Evolutionary conservation across 108 stramenopile genomes (phyloP).

Genomic region (Nitzschia palea): DNA sequence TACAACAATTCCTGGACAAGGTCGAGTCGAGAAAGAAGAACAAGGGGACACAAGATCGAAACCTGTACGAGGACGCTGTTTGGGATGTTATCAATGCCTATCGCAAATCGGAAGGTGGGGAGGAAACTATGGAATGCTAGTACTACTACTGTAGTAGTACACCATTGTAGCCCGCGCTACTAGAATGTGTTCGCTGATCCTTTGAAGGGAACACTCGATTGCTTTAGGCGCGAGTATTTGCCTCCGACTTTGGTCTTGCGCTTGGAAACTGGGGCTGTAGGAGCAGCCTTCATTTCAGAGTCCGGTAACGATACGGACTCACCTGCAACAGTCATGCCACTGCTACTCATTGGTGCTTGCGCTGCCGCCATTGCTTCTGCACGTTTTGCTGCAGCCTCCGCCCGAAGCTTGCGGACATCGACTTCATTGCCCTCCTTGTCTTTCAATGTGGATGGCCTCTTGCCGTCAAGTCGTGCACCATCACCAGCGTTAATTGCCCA

Average conservation of each 20-base stretch:
- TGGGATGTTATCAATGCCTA: slow-evolving; percentile 32
- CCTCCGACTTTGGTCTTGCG: slow-evolving; percentile 73
- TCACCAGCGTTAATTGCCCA: slow-evolving; percentile 86
- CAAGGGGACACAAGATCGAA: not conserved
- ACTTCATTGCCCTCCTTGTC: slow-evolving; percentile 78
- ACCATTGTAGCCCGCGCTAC: too few relatives aligned
- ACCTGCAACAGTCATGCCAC: slow-evolving; percentile 51
- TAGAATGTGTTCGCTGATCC: slow-evolving; percentile 52
- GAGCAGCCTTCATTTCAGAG: slow-evolving; percentile 4
- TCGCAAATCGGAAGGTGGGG: slow-evolving; percentile 1
- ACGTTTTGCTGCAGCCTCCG: slow-evolving; percentile 72
- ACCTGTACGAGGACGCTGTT: slow-evolving; percentile 20
- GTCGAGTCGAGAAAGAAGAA: slow-evolving; percentile 15
- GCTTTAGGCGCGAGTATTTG: slow-evolving; percentile 78
- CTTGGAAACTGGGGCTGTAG: slow-evolving; percentile 45
- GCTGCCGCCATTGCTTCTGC: slow-evolving; percentile 50
- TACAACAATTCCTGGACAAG: slow-evolving; percentile 19
- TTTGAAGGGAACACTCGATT: slow-evolving; percentile 57
- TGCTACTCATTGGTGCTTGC: slow-evolving; percentile 26
- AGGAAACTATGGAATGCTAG: too few relatives aligned
- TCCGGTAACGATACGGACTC: slow-evolving; percentile 41
- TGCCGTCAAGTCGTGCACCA: slow-evolving; percentile 84
- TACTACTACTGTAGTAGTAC: too few relatives aligned
- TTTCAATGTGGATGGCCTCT: slow-evolving; percentile 61
- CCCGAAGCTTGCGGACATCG: slow-evolving; percentile 73